Evolutionary conservation across 2,329 filamentous ascomycete genomes (phyloP).

Genomic region (Akanthomyces muscarius): DNA sequence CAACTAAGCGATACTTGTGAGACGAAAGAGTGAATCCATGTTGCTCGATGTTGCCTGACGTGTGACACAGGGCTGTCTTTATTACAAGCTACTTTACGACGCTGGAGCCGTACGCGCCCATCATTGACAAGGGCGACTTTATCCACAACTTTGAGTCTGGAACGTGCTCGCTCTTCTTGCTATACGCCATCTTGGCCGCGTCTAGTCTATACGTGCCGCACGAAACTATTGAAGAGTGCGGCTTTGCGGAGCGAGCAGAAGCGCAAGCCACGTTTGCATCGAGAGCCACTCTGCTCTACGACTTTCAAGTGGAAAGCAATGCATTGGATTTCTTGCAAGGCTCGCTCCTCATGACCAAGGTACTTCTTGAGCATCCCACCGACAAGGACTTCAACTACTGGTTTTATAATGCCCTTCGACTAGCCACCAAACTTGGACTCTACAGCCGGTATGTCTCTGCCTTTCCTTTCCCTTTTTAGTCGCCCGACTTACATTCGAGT

Average conservation of each 20-base stretch:
- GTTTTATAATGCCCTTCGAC: constrained; percentile 9
- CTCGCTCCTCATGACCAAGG: not conserved
- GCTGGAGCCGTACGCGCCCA: not conserved
- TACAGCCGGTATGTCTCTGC: constrained; percentile 1
- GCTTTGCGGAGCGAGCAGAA: not conserved
- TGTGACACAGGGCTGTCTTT: not conserved
- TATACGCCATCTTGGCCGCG: not conserved
- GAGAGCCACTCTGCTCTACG: not conserved
- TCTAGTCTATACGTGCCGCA: not conserved
- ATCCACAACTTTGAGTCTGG: not conserved
- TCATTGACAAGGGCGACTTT: constrained; percentile 9
- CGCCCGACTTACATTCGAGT: not conserved
- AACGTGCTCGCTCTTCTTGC: constrained; percentile 8
- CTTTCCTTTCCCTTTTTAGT: not conserved
- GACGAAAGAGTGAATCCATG: no score
- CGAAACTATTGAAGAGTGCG: not conserved
- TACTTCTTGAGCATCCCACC: not conserved
- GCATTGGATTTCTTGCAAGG: not conserved
- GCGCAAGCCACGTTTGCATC: not conserved
- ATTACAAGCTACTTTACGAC: not conserved
- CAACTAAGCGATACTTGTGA: not conserved
- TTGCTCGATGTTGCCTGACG: not conserved
- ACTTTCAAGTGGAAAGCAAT: constrained; percentile 4
- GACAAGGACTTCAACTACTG: constrained; percentile 15
- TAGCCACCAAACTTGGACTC: constrained; percentile 6